Evolutionary conservation across 768 basidiomycete genomes (phyloP).

Genomic region (Sarcodon aspratus): DNA sequence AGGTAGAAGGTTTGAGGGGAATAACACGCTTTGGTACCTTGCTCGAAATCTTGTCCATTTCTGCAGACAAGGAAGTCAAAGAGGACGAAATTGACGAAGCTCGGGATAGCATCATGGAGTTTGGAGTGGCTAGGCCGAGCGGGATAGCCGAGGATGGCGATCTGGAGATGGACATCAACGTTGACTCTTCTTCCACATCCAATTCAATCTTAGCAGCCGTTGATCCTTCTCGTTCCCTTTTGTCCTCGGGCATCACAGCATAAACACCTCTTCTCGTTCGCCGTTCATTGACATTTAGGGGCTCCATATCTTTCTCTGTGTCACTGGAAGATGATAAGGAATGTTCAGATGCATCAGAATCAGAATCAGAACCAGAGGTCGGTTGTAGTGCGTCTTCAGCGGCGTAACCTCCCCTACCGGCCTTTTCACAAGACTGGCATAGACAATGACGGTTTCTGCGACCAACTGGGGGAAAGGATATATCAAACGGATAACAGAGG

Average conservation of each 20-base stretch:
- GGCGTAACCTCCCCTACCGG: constrained; percentile 62
- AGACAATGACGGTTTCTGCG: constrained; percentile 65
- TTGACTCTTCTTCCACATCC: constrained; percentile 33
- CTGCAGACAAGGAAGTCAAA: no score
- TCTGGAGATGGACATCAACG: no score
- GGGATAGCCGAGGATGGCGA: no score
- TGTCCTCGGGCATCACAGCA: constrained; percentile 39
- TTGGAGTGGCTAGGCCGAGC: no score
- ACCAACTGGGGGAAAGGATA: constrained; percentile 34
- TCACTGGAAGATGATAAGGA: constrained; percentile 4
- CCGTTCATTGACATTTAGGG: constrained; percentile 63
- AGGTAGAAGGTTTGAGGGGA: no score
- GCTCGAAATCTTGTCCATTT: no score
- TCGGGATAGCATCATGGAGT: no score
- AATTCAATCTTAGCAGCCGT: constrained; percentile 53
- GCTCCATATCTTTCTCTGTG: constrained; percentile 2
- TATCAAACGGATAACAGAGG: constrained; percentile 2
- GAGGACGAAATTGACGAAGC: no score
- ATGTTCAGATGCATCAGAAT: constrained; percentile 35
- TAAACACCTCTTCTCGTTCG: constrained; percentile 78
- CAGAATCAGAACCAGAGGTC: constrained; percentile 28
- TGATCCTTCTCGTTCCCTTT: constrained; percentile 40
- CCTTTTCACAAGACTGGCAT: constrained; percentile 80
- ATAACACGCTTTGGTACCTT: no score
- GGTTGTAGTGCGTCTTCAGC: constrained; percentile 34